Conservation (phyloP, 2,329 filamentous ascomycete genomes). For the Scolecobasidium constrictum region DNA sequence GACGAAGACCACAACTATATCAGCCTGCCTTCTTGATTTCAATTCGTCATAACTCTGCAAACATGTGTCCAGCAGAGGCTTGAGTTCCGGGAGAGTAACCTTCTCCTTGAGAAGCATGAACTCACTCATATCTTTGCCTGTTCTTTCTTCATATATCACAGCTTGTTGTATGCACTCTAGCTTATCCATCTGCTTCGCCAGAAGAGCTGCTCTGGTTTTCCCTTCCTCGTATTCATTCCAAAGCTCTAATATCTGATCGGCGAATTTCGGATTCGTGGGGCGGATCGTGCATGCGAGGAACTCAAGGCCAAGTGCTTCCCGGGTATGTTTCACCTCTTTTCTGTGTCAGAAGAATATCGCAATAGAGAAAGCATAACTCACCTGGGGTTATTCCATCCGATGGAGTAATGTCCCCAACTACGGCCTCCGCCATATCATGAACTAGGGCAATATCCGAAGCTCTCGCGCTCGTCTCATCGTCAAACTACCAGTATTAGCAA, state of each 20-base stretch:
- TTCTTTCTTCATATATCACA: constrained; percentile 9
- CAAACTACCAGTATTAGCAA: constrained; percentile 5
- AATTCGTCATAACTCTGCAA: constrained; percentile 7
- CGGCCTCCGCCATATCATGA: constrained; percentile 9
- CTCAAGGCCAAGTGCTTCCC: background rate
- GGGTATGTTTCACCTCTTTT: constrained; percentile 6
- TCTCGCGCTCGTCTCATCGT: constrained; percentile 6
- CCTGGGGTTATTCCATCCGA: constrained; percentile 4
- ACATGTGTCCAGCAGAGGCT: constrained; percentile 4
- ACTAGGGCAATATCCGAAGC: constrained; percentile 5
- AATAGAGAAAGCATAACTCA: constrained; percentile 6
- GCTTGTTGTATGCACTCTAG: constrained; percentile 4
- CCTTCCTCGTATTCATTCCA: constrained; percentile 9
- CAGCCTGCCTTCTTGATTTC: constrained; percentile 2
- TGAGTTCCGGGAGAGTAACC: constrained; percentile 8
- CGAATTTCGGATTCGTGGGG: constrained; percentile 1
- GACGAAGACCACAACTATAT: constrained; percentile 5
- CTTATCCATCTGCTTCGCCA: constrained; percentile 6
- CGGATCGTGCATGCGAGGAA: constrained; percentile 6
- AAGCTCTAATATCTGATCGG: constrained; percentile 4
- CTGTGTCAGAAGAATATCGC: background rate
- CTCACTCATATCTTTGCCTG: constrained; percentile 6
- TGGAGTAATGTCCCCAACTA: constrained; percentile 9
- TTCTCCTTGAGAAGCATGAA: constrained; percentile 5
- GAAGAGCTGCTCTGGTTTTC: constrained; percentile 4